phyloP scores from a whole-genome alignment of 768 basidiomycete species.

The Termitomyces eurrhizus region DNA sequence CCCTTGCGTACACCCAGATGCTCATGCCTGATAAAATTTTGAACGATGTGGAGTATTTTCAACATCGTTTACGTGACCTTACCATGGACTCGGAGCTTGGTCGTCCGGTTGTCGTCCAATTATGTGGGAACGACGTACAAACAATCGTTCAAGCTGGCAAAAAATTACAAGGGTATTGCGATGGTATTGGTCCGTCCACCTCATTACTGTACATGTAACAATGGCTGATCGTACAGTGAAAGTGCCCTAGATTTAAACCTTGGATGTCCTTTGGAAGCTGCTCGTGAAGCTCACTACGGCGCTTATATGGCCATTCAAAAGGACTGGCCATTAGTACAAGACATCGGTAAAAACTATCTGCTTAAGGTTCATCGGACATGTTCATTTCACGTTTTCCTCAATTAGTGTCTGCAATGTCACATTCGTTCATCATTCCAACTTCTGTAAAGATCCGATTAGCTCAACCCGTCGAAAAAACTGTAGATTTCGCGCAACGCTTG shows the following conservation, averaged over 20 bases:
- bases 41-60: constrained; percentile 60
- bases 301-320: constrained; percentile 71
- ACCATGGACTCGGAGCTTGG: constrained; percentile 24
- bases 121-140: constrained; percentile 71
- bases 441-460: constrained; percentile 62
- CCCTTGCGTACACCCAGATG: constrained; percentile 77
- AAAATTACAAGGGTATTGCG: constrained; percentile 55
- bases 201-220: background rate
- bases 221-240: constrained; percentile 8
- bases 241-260: constrained; percentile 64
- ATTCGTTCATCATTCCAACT: constrained; percentile 59
- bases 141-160: constrained; percentile 55
- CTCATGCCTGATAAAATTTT: constrained; percentile 58
- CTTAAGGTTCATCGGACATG: background rate
- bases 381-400: background rate
- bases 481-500: constrained; percentile 51
- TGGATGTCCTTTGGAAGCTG: constrained; percentile 74
- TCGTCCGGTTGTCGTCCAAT: constrained; percentile 62
- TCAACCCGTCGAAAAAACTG: constrained; percentile 50
- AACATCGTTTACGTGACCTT: constrained; percentile 59
- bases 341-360: constrained; percentile 45
- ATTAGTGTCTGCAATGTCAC: constrained; percentile 61
- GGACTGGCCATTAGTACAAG: constrained; percentile 67
- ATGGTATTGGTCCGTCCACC: constrained; percentile 58
- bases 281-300: constrained; percentile 64